A percentile compares a stretch with the other conserved stretches of the same genome.
These are phyloP conservation scores for Agroathelia rolfsii DNA, from an alignment of 1,284 basidiomycete species.

Conservation along the genomic window DNA sequence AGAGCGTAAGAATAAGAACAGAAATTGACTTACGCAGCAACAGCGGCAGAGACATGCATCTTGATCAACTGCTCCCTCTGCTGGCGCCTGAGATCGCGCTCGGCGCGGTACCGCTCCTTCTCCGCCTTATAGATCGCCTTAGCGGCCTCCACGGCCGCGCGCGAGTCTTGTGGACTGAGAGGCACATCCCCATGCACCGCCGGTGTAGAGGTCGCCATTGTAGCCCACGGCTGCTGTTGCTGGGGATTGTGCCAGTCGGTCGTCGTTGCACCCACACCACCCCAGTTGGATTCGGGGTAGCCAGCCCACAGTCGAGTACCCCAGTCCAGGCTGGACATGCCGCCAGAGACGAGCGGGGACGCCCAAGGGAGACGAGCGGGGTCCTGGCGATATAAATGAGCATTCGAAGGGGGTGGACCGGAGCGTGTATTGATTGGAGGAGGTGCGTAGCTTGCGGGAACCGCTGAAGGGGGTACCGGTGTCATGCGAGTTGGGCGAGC, in stretches of 20 bases:
- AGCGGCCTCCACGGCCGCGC: conserved; percentile 50
- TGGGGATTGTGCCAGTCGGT: not conserved
- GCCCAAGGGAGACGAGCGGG: conserved; percentile 7
- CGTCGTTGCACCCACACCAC: not conserved
- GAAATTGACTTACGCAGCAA: conserved; percentile 13
- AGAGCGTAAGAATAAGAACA: conserved; percentile 5
- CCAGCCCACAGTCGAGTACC: conserved; percentile 1
- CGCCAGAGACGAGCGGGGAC: conserved; percentile 6
- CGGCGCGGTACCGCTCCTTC: conserved; percentile 56
- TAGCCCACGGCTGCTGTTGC: conserved; percentile 18
- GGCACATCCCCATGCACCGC: conserved; percentile 8
- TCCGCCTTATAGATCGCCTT: conserved; percentile 55
- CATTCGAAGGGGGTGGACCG: conserved; percentile 7
- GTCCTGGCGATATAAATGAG: conserved; percentile 5
- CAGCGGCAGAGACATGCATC: not conserved
- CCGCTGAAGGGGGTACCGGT: conserved; percentile 6
- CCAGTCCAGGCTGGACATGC: conserved; percentile 5
- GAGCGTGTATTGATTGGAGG: conserved; percentile 8
- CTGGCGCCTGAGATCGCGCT: conserved; percentile 41
- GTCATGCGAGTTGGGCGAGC: conserved; percentile 6
- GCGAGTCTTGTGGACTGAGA: conserved; percentile 28
- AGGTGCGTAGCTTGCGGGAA: conserved; percentile 7
- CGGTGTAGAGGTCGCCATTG: conserved; percentile 29
- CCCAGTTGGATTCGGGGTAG: not conserved
- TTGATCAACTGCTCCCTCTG: conserved; percentile 21